Conservation (phyloP, 1,284 basidiomycete species). For the Rhizoctonia solani region DNA sequence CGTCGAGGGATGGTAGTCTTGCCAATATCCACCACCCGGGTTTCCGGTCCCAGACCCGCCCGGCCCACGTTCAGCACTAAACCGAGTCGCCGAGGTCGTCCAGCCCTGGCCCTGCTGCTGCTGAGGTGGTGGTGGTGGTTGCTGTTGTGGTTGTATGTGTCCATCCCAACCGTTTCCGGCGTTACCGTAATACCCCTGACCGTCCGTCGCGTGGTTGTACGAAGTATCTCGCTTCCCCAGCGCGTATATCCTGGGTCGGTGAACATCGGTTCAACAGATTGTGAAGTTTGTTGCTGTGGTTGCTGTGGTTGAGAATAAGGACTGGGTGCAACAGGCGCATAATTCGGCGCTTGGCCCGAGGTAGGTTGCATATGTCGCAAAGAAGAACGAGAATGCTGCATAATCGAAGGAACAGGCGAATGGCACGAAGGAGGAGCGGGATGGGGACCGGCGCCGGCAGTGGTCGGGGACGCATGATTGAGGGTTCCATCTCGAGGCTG, state of each 20-base stretch:
- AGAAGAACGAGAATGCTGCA: too few species aligned
- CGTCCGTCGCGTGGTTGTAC: background rate
- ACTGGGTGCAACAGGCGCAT: too few species aligned
- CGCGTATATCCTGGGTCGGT: slow-evolving; percentile 13
- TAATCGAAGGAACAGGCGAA: background rate
- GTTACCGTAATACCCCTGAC: background rate
- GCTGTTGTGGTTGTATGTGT: background rate
- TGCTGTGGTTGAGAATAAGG: background rate
- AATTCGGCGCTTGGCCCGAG: background rate
- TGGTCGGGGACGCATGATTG: background rate
- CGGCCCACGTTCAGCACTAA: background rate
- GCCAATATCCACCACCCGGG: slow-evolving; percentile 12
- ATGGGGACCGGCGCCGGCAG: background rate
- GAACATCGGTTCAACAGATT: slow-evolving; percentile 17
- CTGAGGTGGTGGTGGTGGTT: background rate
- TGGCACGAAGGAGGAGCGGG: background rate
- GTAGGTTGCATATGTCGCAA: slow-evolving; percentile 12
- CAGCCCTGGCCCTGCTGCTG: slow-evolving; percentile 10
- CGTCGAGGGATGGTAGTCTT: slow-evolving; percentile 17
- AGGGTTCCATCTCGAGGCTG: background rate
- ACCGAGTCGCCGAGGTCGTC: slow-evolving; percentile 19
- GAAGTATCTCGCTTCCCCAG: slow-evolving; percentile 11
- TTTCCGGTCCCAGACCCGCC: background rate
- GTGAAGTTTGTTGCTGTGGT: background rate
- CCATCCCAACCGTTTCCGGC: background rate